Base-by-base conservation (phyloP, 1,284 basidiomycete species). In the Pseudozyma tsukubaensis region DNA sequence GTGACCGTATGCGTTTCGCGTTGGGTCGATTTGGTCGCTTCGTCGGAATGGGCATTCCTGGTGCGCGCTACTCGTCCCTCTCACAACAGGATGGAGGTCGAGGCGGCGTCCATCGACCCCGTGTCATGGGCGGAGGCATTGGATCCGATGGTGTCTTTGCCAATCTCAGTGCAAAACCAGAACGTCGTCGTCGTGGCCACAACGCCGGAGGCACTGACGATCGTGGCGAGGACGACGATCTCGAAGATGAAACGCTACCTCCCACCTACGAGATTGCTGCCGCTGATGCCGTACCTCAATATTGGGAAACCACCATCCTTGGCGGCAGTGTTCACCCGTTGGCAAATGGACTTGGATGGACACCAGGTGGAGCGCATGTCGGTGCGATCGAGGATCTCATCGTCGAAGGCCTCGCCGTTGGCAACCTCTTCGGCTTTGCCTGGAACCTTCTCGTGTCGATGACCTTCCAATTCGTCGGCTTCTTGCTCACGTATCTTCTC, bases 241-340 rank as follows among this genome's bases (percentile, higher is more conserved):
- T 93, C 91, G 57, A 64, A 47, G 72, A 70, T 36, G 77, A 70
- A 14, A 90, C 91, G 4, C 60, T 77, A 52, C 60, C 71, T 7
- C 80, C 95, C 89, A 91, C 94, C 0, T 99, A 99, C 84, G 89
- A 90, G 43, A 88, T 91, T 21, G 96, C 96, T 1, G 91, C 95
- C 64, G 90, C 91, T 10, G 96, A 99, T 83, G 89, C 93, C 0
- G 94, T 93, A 0, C 97, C 96, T 0, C 90, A 94, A 0, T 99
- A 99, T 85, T 98, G 94, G 93, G 96, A 99, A 85, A 97, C 93
- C 1, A 95, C 94, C 0, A 90, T 97, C 14, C 92, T 96, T 13
- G 79, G 79, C 9, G 67, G 70, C 16, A 72, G 73, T 13, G 77
- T 77, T 0, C 76, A 79, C 55, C 76, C 80, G 63, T 90, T 94